Percentiles rank a stretch among this genome's conserved stretches.
Conservation (phyloP, 305 asterid species). For the Nicotiana rustica region DNA sequence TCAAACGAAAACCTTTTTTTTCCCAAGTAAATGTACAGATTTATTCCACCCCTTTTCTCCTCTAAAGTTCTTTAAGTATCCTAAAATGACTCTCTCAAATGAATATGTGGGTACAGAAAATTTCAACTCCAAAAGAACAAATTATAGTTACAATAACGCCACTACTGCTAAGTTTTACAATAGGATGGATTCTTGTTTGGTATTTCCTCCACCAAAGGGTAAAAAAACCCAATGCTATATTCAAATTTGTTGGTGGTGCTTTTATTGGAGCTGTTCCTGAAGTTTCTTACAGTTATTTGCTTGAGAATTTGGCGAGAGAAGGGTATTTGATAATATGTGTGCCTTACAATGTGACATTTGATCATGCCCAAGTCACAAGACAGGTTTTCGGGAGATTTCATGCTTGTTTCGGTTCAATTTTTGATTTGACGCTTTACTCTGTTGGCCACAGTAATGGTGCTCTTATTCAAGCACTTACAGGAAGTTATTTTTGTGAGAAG, state of each 20-base stretch:
- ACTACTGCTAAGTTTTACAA: constrained; percentile 53
- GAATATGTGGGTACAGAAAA: background rate
- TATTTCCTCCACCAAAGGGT: constrained; percentile 76
- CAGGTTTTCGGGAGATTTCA: constrained; percentile 77
- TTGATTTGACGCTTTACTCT: constrained; percentile 82
- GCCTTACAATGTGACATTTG: constrained; percentile 96
- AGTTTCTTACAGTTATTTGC: constrained; percentile 84
- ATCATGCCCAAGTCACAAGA: constrained; percentile 74
- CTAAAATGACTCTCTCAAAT: constrained; percentile 28
- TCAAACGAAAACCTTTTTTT: constrained; percentile 7
- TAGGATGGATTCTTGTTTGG: constrained; percentile 76
- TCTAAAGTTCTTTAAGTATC: constrained; percentile 2
- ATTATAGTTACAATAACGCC: background rate
- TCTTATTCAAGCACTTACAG: constrained; percentile 90
- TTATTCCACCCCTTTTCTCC: constrained; percentile 14
- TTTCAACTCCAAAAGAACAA: constrained; percentile 20
- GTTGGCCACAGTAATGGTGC: constrained; percentile 99
- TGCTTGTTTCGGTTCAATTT: constrained; percentile 66
- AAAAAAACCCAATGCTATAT: constrained; percentile 70
- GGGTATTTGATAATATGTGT: constrained; percentile 87
- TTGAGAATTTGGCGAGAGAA: constrained; percentile 79
- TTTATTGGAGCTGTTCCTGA: constrained; percentile 97
- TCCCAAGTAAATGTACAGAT: background rate
- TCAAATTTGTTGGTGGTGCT: constrained; percentile 49
- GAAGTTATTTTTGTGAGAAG: constrained; percentile 93